Percentiles rank a stretch among this genome's conserved stretches.
Evolutionary conservation across 345 rosid genomes (phyloP).

Genomic region (Ricinus communis): DNA sequence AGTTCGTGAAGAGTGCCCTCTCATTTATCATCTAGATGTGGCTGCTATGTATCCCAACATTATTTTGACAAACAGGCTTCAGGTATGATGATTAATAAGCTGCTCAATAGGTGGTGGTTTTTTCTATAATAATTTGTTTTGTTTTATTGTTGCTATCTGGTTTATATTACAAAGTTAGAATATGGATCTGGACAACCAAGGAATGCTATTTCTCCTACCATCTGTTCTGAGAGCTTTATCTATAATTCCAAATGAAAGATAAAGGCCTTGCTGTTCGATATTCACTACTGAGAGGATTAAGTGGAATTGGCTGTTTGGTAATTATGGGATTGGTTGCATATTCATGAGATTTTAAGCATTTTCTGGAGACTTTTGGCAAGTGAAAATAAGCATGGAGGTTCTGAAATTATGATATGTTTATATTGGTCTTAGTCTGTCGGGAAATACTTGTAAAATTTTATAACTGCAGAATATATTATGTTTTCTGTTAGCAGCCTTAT

Average conservation of each 20-base stretch:
- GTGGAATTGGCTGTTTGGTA: background rate
- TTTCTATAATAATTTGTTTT: conserved; percentile 10
- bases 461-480: background rate
- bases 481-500: background rate
- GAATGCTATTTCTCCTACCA: background rate
- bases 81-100: conserved; percentile 48
- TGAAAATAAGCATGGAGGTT: background rate
- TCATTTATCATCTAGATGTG: conserved; percentile 94
- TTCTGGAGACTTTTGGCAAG: background rate
- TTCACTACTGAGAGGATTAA: too few relatives aligned
- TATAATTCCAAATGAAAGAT: background rate
- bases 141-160: background rate
- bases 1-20: conserved; percentile 88
- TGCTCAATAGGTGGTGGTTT: conserved; percentile 1
- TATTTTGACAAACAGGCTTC: conserved; percentile 95
- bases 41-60: conserved; percentile 99
- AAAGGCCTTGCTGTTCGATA: background rate
- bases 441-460: background rate
- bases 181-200: background rate
- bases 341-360: background rate
- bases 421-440: background rate
- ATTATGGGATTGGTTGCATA: background rate
- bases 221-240: background rate
- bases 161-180: background rate
- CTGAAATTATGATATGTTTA: background rate